Evolutionary conservation across 176 grass and related monocot genomes (phyloP), one percentile per base, ranked within the genome.

Genomic region (Thalia dealbata): DNA sequence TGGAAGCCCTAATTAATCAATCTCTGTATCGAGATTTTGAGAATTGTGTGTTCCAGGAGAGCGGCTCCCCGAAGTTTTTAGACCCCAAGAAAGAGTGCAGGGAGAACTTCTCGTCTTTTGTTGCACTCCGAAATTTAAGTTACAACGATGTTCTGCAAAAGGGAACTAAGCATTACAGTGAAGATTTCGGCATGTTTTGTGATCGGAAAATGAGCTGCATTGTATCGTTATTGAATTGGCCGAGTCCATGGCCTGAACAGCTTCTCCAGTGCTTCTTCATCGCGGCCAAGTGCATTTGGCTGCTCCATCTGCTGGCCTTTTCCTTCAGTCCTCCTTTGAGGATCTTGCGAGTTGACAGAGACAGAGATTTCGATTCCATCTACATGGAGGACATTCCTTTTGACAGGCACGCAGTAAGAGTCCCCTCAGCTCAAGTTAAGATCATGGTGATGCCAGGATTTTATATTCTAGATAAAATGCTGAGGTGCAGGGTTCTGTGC

Each of bases 161-260:
- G 70, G 93, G 93, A 44, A 92, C 89, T 14, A 92, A 90, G 67
- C 86, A 83, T 79, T 75, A 96, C 84, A 87, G 86, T 7, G 89
- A 92, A 48, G 92, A 92, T 59, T 86, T 96, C 50, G 85, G 89
- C 63, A 88, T 68, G 30, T 96, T 96, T 80, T 96, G 92, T 15
- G 92, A 96, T 80, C 89, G 92, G 65, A 96, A 96, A 78, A 92
- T 92, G 92, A 92, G 89, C 78, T 86, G 82, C 82, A 84, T 96
- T 6, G 77, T 90, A 62, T 83, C 92, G 23, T 77, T 76, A 19
- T 85, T 97, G 66, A 87, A 85, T 81, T 97, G 93, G 89, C 90
- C 87, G 1, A 74, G 82, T 81, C 89, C 93, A 0, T 97, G 93
- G 93, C 87, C 89, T 0, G 93, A 97, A 84, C 86, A 90, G 82